A percentile compares a stretch with the other conserved stretches of the same genome.
Evolutionary conservation across 2,329 filamentous ascomycete genomes (phyloP).

Genomic region (Plectosphaerella cucumerina): DNA sequence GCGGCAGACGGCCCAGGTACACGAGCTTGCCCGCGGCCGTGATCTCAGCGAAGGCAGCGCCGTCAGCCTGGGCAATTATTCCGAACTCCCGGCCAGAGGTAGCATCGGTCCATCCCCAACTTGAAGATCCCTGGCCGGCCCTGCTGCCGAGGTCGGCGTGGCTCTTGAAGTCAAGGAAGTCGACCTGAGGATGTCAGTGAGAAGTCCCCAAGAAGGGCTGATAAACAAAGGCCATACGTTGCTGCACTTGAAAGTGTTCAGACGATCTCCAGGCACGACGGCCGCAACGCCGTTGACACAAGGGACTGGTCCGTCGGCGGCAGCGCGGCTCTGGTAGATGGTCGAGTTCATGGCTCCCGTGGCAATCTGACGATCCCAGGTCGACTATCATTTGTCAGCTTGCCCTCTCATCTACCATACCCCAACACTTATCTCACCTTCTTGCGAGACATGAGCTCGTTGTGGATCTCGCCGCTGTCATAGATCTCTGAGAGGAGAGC

Average conservation of each 20-base stretch:
- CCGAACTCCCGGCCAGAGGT: slow-evolving; percentile 42
- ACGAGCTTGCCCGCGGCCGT: slow-evolving; percentile 33
- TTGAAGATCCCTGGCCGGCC: slow-evolving; percentile 28
- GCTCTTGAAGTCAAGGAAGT: slow-evolving; percentile 51
- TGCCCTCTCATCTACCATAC: background rate
- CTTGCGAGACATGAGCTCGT: slow-evolving; percentile 10
- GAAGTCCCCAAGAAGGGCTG: background rate
- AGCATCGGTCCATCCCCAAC: slow-evolving; percentile 43
- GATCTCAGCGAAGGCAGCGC: slow-evolving; percentile 41
- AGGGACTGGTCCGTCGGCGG: slow-evolving; percentile 29
- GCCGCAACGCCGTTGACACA: slow-evolving; percentile 39
- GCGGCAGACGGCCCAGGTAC: slow-evolving; percentile 35
- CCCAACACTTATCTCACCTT: background rate
- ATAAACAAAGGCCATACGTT: slow-evolving; percentile 25
- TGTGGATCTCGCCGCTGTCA: slow-evolving; percentile 12
- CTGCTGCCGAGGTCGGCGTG: slow-evolving; percentile 48
- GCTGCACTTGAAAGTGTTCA: slow-evolving; percentile 43
- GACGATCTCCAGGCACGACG: slow-evolving; percentile 37
- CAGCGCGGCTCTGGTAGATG: slow-evolving; percentile 18
- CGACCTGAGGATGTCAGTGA: slow-evolving; percentile 15
- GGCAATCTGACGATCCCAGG: background rate
- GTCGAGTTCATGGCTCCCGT: slow-evolving; percentile 20
- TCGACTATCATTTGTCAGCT: background rate
- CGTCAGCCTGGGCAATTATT: slow-evolving; percentile 38
- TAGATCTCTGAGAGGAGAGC: slow-evolving; percentile 7